These are phyloP conservation scores for Globisporangium megalacanthum DNA, from an alignment of 352 stramenopile species.

Conservation along the genomic window DNA sequence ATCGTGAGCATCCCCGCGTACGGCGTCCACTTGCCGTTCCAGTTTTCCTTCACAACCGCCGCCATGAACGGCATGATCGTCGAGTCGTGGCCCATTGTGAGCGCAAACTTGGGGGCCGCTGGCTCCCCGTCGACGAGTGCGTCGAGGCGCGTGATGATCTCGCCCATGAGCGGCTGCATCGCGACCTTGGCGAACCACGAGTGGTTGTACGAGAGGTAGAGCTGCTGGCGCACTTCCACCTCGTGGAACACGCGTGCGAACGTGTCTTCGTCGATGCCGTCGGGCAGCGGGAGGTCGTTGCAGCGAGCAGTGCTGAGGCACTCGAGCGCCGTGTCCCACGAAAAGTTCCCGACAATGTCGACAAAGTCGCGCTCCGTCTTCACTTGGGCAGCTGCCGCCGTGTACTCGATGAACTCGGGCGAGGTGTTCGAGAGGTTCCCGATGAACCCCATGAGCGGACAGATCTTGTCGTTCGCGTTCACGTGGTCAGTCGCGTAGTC, in stretches of 20 bases:
- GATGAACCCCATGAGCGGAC: conserved; percentile 68
- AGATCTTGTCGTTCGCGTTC: conserved; percentile 72
- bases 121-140: conserved; percentile 29
- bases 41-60: conserved; percentile 61
- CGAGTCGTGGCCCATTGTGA: conserved; percentile 83
- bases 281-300: conserved; percentile 63
- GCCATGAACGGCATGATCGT: conserved; percentile 84
- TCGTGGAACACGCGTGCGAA: conserved; percentile 78
- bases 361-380: conserved; percentile 56
- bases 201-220: conserved; percentile 73
- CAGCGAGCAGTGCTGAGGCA: conserved; percentile 78
- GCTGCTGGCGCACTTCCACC: conserved; percentile 54
- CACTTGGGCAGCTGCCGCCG: conserved; percentile 34
- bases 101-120: conserved; percentile 48
- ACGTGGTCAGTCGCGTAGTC: conserved; percentile 81
- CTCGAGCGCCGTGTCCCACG: conserved; percentile 72
- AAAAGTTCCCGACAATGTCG: conserved; percentile 69
- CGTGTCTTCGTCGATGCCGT: conserved; percentile 56
- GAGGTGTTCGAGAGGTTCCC: conserved; percentile 55
- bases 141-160: conserved; percentile 66
- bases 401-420: conserved; percentile 45
- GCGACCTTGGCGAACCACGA: conserved; percentile 79
- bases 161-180: conserved; percentile 77
- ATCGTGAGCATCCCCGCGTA: conserved; percentile 74
- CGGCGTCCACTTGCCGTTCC: conserved; percentile 79